Evolutionary conservation across 345 rosid genomes (phyloP).

Genomic region (Durio zibethinus): DNA sequence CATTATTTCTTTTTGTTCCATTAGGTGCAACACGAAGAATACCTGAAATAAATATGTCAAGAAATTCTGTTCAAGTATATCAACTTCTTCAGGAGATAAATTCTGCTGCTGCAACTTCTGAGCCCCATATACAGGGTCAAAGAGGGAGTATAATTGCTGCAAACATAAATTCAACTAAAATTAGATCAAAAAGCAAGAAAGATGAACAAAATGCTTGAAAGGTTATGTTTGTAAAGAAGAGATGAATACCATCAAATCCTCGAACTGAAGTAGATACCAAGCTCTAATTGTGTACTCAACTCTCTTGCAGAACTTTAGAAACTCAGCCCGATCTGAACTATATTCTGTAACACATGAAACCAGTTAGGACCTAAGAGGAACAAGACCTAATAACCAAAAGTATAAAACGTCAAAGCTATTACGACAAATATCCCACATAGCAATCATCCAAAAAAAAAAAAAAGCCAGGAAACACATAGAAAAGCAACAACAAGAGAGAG

Average conservation of each 20-base stretch:
- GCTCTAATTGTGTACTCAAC: conserved; percentile 94
- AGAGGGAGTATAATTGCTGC: conserved; percentile 92
- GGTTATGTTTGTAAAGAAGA: not conserved
- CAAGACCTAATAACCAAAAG: not conserved
- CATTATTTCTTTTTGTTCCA: not conserved
- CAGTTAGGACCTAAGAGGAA: not conserved
- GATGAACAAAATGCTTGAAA: not conserved
- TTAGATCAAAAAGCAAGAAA: conserved; percentile 11
- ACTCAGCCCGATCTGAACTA: conserved; percentile 65
- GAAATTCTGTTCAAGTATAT: conserved; percentile 85
- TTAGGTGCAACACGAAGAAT: not conserved
- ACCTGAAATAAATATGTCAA: conserved; percentile 86
- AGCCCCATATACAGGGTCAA: conserved; percentile 78
- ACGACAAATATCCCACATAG: not conserved
- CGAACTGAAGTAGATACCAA: conserved; percentile 92
- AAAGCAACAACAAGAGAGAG: not conserved
- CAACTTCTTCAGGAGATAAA: conserved; percentile 60
- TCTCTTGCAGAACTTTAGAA: conserved; percentile 86
- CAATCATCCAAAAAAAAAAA: not conserved
- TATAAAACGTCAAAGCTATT: not conserved
- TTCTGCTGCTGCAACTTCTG: conserved; percentile 77
- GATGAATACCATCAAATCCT: conserved; percentile 94
- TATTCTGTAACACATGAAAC: conserved; percentile 46
- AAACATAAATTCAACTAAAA: conserved; percentile 21
- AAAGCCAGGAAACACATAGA: not conserved